Evolutionary conservation across 2,329 filamentous ascomycete species (phyloP), one percentile per base, ranked within the genome.

Genomic region (Alternaria brassicae): DNA sequence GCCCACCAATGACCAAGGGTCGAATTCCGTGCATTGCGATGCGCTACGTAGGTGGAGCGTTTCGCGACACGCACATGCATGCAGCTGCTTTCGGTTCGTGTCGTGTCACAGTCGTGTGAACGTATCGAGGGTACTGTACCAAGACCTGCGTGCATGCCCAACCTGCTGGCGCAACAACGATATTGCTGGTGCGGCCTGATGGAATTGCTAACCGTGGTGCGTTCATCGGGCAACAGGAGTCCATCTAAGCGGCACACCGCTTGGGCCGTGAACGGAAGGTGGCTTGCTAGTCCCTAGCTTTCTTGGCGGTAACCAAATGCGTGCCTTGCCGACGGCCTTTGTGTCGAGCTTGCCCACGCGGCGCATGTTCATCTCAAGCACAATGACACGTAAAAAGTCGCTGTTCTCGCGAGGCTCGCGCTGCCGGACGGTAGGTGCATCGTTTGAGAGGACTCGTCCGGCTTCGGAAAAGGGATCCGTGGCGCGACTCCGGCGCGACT

Each of bases 311-410:
- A 89, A 74, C 85, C 85, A 88, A 60, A 88, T 81, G 56, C 81
- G 82, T 25, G 87, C 87, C 62, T 82, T 80, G 19, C 86, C 85
- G 15, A 83, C 80, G 23, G 77, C 77, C 53, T 84, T 83, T 41
- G 84, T 78, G 61, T 86, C 85, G 42, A 89, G 78, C 76, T 89
- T 89, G 55, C 87, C 87, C 60, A 80, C 81, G 41, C 86, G 82
- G 36, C 86, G 82, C 87, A 89, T 89, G 72, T 89, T 88, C 86
- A 89, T 88, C 75, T 89, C 87, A 47, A 89, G 79, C 10, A 89
- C 87, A 15, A 88, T 85, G 63, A 89, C 83, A 34, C 87, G 83
- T 45, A 89, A 75, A 71, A 89, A 89, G 68, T 89, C 83, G 63
- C 83, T 81, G 72, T 89, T 89, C 69, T 89, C 87, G 50, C 87